These are phyloP conservation scores for Trametes villosa DNA, from an alignment of 768 basidiomycete genomes.

Conservation along the genomic window DNA sequence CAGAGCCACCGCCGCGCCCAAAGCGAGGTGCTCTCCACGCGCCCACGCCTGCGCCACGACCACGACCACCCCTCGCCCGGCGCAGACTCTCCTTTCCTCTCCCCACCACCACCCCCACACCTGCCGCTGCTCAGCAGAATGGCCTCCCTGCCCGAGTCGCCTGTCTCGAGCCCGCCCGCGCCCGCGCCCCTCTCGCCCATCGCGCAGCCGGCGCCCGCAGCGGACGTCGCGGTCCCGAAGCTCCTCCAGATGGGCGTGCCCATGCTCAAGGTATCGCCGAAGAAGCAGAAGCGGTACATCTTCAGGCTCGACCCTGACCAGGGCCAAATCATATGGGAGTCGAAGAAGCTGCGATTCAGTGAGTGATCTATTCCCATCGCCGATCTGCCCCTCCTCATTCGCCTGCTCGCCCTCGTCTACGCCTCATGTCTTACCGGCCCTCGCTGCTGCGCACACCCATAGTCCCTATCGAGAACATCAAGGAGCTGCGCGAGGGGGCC, in stretches of 20 bases:
- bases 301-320: constrained; percentile 81
- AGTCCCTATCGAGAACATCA: constrained; percentile 89
- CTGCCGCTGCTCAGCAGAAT: constrained; percentile 20
- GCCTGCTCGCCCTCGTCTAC: too few species aligned
- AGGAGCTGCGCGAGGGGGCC: constrained; percentile 78
- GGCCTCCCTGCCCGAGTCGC: constrained; percentile 17
- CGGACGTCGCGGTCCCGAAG: constrained; percentile 57
- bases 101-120: not conserved
- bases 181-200: constrained; percentile 7
- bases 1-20: constrained; percentile 27
- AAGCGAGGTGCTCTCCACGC: constrained; percentile 23
- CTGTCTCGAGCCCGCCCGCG: not conserved
- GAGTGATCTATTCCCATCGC: constrained; percentile 31
- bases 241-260: constrained; percentile 64
- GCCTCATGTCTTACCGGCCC: too few species aligned
- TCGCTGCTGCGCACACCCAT: too few species aligned
- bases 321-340: constrained; percentile 80
- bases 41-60: constrained; percentile 19
- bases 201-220: constrained; percentile 15
- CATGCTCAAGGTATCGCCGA: constrained; percentile 84
- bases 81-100: constrained; percentile 8
- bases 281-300: constrained; percentile 70
- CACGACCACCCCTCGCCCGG: not conserved
- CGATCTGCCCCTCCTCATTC: not conserved
- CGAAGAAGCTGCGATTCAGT: constrained; percentile 71